Base-by-base conservation (phyloP, 2,329 filamentous ascomycete genomes). In the Fusarium robinianum region DNA sequence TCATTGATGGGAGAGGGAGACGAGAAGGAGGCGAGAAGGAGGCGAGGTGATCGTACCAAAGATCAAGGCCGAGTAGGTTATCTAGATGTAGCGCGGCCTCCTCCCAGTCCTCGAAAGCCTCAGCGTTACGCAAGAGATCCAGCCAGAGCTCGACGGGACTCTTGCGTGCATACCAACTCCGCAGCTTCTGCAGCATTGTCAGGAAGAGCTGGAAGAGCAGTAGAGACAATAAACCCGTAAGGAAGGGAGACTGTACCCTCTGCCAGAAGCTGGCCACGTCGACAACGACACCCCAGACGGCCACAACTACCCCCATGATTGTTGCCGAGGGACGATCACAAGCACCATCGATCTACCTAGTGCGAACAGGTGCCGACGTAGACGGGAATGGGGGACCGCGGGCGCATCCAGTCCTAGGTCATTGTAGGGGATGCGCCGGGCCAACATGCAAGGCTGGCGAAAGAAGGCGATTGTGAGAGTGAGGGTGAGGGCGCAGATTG, bases 51-150 rank as follows among this genome's bases (percentile, higher is more conserved):
- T 15, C 44, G 24, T 72, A 88, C 88, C 88, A 96, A 49, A 90
- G 68, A 68, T 95, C 88, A 56, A 90, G 81, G 27, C 85, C 85
- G n/a, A 90, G 76, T 12, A 88, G 74, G 60, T 86, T 85, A 67
- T 96, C 91, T n/a, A 96, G 78, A 60, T 88, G 81, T 52, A 87
- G 79, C 2, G 90, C 89, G n/a, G 86, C 84, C 54, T 85, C 84
- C 64, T 92, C 85, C 90, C 90, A 96, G 64, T 94, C 86, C 62
- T 94, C 88, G 63, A 86, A 95, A 17, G 79, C 77, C 53, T 81
- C 75, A 12, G 89, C 87, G 46, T 81, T 78, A 39, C 76, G 77
- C 33, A 95, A 73, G 16, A 77, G 72, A 49, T 86, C 77, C 29
- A 86, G 75, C 71, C 88, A 84, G 41, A 83, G 71, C 53, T 86